phyloP scores from a whole-genome alignment of 345 rosid genomes.

The Eucalyptus sp. region DNA sequence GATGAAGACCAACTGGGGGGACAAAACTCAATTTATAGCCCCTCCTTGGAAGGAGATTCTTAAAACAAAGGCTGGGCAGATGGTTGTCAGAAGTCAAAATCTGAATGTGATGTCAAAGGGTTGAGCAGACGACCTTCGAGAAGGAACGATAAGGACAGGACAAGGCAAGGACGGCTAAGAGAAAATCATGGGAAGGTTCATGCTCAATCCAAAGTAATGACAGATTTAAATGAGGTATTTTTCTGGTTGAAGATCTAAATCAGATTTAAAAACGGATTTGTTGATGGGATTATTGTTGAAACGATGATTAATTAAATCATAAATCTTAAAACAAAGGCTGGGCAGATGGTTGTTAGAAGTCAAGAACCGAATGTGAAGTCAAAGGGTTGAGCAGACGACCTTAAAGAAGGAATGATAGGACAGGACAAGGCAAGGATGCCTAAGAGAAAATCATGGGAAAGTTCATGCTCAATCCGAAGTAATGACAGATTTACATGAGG shows the following conservation, averaged over 20 bases:
- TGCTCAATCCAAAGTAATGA: background rate
- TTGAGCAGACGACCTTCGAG: background rate
- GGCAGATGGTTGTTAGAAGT: no score
- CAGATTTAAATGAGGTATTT: background rate
- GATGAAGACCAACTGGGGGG: background rate
- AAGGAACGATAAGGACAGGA: background rate
- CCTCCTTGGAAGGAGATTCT: background rate
- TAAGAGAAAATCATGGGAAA: no score
- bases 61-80: background rate
- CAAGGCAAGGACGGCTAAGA: background rate
- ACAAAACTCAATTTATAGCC: background rate
- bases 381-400: no score
- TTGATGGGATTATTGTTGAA: background rate
- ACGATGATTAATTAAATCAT: no score
- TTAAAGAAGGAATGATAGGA: no score
- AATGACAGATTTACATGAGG: no score
- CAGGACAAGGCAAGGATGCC: no score
- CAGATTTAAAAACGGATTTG: no score
- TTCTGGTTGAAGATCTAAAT: no score
- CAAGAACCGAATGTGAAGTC: no score
- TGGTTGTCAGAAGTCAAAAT: background rate
- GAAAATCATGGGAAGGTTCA: background rate
- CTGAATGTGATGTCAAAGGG: background rate
- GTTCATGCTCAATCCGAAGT: no score
- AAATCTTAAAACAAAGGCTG: no score